Percentiles rank a stretch among this genome's conserved stretches.
Conservation (phyloP, 768 basidiomycete species). For the Lactarius hengduanensis region DNA sequence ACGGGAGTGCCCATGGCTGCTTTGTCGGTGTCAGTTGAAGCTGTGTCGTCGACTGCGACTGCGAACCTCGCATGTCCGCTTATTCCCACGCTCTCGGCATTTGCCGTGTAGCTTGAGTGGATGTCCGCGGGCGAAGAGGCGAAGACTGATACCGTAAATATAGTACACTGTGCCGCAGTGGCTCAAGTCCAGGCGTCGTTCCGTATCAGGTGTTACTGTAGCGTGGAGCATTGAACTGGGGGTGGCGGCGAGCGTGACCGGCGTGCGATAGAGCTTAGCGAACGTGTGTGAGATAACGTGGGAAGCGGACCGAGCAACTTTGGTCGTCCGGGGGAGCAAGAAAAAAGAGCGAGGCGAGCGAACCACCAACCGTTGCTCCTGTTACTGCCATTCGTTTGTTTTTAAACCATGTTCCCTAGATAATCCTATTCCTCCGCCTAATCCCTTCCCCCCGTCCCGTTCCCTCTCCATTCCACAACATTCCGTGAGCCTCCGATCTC, state of each 20-base stretch:
- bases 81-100: slow-evolving; percentile 1
- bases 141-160: background rate
- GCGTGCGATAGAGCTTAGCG: no score
- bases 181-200: no score
- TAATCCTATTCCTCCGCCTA: background rate
- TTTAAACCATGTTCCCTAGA: background rate
- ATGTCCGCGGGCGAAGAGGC: background rate
- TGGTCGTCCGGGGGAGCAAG: no score
- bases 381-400: background rate
- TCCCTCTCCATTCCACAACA: background rate
- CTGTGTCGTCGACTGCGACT: no score
- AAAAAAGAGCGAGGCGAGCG: background rate
- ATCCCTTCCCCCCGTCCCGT: background rate
- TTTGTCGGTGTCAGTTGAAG: background rate
- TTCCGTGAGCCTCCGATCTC: background rate
- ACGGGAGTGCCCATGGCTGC: slow-evolving; percentile 34
- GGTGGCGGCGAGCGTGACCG: no score
- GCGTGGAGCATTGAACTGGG: background rate
- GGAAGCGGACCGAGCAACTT: no score
- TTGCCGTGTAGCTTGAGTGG: background rate
- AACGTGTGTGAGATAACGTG: no score
- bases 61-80: background rate
- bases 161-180: background rate
- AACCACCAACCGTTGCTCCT: background rate
- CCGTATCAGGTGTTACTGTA: background rate